Evolutionary conservation across 192 early-diverging fungal species (phyloP), one percentile per base, ranked within the genome.

Genomic region (Endogone sp.): DNA sequence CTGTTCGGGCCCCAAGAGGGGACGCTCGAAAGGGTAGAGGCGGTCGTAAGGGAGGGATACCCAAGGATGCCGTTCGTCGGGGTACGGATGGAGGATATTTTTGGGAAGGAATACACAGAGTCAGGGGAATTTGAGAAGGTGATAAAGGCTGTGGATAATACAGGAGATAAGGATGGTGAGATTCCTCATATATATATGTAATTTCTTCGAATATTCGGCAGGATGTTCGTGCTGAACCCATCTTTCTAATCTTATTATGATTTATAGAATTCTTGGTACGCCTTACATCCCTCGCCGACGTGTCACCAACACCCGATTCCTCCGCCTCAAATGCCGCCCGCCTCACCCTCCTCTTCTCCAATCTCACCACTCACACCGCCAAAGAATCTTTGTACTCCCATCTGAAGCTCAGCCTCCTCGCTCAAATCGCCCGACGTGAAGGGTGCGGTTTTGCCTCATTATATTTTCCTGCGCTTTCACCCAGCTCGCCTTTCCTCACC

Each of bases 321-420:
- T 3, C 29, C 9, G 0, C 37, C 37, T 49, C 37, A 6, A 49
- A 49, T 16, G 37, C 37, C 37, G 16, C 37, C 37, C 28, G 2
- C 22, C 21, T 56, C 66, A 23, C 20, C 60, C 61, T 70, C 2
- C 69, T 93, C 29, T 81, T 93, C 69, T 62, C 70, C 20, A 76
- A 73, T 3, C 81, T 89, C 16, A 84, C 72, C 3, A 91, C 85
- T 20, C 71, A 78, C 22, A 89, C 89, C 3, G 82, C 90, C 60
- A 87, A 87, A 65, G 93, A 92, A 71, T 86, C 88, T 55, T 80
- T 94, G 59, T 69, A 91, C 29, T 83, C 85, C 44, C 80, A 85
- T 55, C 65, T 96, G 29, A 90, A 88, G 59, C 73, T 82, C 9
- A 73, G 81, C 25, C 77, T 91, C 55, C 70, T 94, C 3, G 65